These are phyloP conservation scores for Tympanopsis confertula DNA, from an alignment of 2,329 filamentous ascomycete genomes.

Conservation along the genomic window DNA sequence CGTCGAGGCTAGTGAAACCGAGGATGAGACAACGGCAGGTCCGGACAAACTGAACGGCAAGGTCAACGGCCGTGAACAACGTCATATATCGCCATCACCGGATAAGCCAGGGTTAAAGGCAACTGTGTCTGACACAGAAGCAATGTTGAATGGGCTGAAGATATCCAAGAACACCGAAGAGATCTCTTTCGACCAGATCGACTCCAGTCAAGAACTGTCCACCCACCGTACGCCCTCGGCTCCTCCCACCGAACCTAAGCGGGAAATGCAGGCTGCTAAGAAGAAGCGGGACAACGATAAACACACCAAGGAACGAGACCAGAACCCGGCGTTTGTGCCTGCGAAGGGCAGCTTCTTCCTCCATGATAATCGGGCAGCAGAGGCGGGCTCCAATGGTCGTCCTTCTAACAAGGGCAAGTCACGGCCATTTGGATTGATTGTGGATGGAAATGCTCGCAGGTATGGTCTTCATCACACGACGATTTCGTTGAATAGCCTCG, in stretches of 20 bases:
- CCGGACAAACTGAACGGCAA: background rate
- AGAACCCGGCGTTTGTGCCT: conserved; percentile 85
- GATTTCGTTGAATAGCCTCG: too few species aligned
- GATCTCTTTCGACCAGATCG: background rate
- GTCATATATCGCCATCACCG: background rate
- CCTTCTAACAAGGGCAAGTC: conserved; percentile 53
- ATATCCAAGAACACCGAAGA: background rate
- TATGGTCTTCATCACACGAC: conserved; percentile 36
- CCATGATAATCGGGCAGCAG: conserved; percentile 79
- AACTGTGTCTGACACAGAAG: background rate
- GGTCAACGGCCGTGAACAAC: background rate
- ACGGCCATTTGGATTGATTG: conserved; percentile 30
- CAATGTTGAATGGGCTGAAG: background rate
- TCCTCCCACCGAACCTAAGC: conserved; percentile 4
- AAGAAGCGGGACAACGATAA: conserved; percentile 77
- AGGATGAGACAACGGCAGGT: background rate
- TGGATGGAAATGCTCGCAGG: conserved; percentile 45
- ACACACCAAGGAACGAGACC: conserved; percentile 75
- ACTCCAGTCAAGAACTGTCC: background rate
- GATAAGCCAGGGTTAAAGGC: background rate
- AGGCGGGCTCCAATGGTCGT: conserved; percentile 64
- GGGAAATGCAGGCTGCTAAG: conserved; percentile 35
- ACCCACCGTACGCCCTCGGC: background rate
- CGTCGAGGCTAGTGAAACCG: background rate
- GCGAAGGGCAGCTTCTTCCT: conserved; percentile 94